phyloP scores from a whole-genome alignment of 306 rosid genomes.

The Prinsepia uniflora region DNA sequence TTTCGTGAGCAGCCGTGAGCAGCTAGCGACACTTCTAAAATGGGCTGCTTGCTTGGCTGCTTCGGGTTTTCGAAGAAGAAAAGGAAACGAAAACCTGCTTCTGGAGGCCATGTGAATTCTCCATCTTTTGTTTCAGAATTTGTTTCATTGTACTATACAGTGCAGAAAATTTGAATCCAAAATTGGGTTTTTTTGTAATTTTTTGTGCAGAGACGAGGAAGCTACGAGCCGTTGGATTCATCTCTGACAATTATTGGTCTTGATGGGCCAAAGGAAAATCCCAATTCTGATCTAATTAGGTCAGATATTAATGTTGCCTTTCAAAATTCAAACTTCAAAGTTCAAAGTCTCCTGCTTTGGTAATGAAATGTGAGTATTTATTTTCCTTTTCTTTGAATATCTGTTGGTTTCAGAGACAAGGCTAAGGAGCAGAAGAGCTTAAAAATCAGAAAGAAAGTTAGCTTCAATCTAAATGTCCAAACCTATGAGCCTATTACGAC shows the following conservation, averaged over 20 bases:
- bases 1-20: slow-evolving; percentile 5
- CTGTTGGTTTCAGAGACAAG: slow-evolving; percentile 42
- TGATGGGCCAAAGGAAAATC: slow-evolving; percentile 26
- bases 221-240: slow-evolving; percentile 51
- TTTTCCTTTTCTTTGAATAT: slow-evolving; percentile 6
- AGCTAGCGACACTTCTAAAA: slow-evolving; percentile 9
- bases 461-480: slow-evolving; percentile 79
- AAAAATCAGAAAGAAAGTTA: slow-evolving; percentile 75
- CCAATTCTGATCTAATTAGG: slow-evolving; percentile 51
- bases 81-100: slow-evolving; percentile 43
- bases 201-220: slow-evolving; percentile 55
- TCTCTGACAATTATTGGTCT: slow-evolving; percentile 22
- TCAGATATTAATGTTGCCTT: slow-evolving; percentile 16
- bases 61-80: slow-evolving; percentile 62
- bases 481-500: slow-evolving; percentile 64
- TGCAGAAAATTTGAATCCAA: not conserved
- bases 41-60: slow-evolving; percentile 89
- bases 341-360: not conserved
- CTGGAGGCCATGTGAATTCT: slow-evolving; percentile 39
- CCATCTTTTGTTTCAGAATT: not conserved
- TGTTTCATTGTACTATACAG: not conserved
- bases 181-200: not conserved
- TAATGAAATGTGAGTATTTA: not conserved
- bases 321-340: no score
- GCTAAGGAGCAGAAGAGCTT: slow-evolving; percentile 45